Percentiles rank a stretch among this genome's conserved stretches.
Conservation (phyloP, 768 basidiomycete genomes). For the Mycena belliarum region DNA sequence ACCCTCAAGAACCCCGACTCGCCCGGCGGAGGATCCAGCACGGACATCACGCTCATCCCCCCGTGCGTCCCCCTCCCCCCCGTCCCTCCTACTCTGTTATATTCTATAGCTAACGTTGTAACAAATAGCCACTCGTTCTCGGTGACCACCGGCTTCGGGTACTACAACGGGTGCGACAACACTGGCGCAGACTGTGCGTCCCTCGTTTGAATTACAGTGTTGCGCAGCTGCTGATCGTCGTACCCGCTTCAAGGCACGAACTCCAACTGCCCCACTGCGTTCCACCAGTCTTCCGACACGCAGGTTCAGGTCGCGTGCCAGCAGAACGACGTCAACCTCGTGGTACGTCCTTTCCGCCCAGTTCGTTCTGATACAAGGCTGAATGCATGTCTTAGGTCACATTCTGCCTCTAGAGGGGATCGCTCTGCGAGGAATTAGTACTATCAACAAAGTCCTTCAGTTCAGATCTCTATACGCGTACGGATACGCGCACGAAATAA, state of each 20-base stretch:
- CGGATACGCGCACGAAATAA: too few species aligned
- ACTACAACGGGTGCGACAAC: constrained; percentile 28
- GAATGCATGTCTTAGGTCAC: too few species aligned
- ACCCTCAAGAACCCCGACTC: constrained; percentile 34
- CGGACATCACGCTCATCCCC: constrained; percentile 34
- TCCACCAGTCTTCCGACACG: constrained; percentile 7
- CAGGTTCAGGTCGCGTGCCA: constrained; percentile 13
- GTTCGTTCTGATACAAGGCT: too few species aligned
- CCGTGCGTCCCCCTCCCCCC: constrained; percentile 22
- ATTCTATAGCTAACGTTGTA: too few species aligned
- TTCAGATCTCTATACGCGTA: too few species aligned
- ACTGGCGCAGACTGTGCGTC: constrained; percentile 29
- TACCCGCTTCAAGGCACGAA: constrained; percentile 2
- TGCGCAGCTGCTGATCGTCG: background rate
- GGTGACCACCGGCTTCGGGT: constrained; percentile 34
- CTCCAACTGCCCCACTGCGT: constrained; percentile 13
- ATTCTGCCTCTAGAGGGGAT: too few species aligned
- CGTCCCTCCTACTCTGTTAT: too few species aligned
- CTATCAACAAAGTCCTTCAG: too few species aligned
- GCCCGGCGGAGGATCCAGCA: constrained; percentile 35
- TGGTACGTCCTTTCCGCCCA: too few species aligned
- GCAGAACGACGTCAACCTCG: constrained; percentile 11
- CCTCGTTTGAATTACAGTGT: too few species aligned
- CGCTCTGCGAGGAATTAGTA: too few species aligned
- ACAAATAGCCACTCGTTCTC: constrained; percentile 34